These are phyloP conservation scores for Calonectria pseudoreteaudii DNA, from an alignment of 2,329 filamentous ascomycete species.

Conservation along the genomic window DNA sequence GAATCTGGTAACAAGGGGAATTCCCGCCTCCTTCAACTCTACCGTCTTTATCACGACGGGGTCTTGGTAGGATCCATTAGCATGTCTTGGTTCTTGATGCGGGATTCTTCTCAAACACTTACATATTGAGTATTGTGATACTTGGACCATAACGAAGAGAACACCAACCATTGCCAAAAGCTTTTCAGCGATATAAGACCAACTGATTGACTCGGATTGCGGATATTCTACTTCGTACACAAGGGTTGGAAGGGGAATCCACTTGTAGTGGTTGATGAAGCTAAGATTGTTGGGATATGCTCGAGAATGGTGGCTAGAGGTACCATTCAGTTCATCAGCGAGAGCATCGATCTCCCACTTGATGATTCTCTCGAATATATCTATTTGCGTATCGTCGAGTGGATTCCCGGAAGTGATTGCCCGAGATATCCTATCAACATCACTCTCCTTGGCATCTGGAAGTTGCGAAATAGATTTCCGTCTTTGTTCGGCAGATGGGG, in stretches of 20 bases:
- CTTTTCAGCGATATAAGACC: constrained; percentile 82
- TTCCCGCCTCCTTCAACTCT: constrained; percentile 73
- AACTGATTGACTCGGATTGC: constrained; percentile 74
- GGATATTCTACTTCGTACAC: constrained; percentile 86
- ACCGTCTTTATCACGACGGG: constrained; percentile 77
- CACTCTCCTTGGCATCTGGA: constrained; percentile 54
- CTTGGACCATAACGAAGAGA: constrained; percentile 82
- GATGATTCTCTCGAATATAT: constrained; percentile 73
- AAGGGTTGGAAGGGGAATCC: constrained; percentile 79
- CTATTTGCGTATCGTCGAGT: constrained; percentile 71
- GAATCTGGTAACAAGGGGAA: constrained; percentile 71
- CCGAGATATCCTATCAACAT: constrained; percentile 70
- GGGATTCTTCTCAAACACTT: constrained; percentile 14
- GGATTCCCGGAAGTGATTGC: constrained; percentile 71
- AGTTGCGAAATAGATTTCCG: constrained; percentile 53
- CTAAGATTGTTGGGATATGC: constrained; percentile 79
- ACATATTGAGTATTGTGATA: constrained; percentile 81
- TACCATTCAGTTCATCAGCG: constrained; percentile 73
- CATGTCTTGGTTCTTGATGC: not conserved
- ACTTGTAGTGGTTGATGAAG: constrained; percentile 74
- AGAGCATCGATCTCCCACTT: constrained; percentile 75
- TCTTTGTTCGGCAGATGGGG: constrained; percentile 57
- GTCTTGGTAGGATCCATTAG: constrained; percentile 52
- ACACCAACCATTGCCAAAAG: constrained; percentile 76
- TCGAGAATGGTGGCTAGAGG: constrained; percentile 61